Evolutionary conservation across 2,329 filamentous ascomycete species (phyloP).

Genomic region (Nakataea oryzae): DNA sequence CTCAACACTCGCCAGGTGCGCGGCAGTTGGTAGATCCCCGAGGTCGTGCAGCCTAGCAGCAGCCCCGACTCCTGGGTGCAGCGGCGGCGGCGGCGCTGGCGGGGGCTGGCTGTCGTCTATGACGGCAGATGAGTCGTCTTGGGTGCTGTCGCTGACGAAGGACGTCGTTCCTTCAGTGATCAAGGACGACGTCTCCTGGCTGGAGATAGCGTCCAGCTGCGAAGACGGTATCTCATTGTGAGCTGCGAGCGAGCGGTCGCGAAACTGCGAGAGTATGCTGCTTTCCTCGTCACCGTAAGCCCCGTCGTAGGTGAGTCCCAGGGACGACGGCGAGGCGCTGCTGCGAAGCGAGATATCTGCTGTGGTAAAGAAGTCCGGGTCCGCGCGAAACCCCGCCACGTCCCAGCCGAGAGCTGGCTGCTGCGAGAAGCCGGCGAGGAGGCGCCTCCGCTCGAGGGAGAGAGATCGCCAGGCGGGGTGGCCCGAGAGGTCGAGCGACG

Average conservation of each 20-base stretch:
- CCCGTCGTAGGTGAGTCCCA: constrained; percentile 19
- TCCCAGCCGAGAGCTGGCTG: constrained; percentile 17
- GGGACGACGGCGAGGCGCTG: constrained; percentile 4
- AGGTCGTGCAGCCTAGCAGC: constrained; percentile 48
- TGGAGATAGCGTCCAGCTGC: constrained; percentile 28
- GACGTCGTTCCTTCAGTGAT: constrained; percentile 21
- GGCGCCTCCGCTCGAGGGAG: constrained; percentile 30
- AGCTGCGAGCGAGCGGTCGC: constrained; percentile 65
- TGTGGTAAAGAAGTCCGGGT: constrained; percentile 32
- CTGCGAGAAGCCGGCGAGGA: constrained; percentile 44
- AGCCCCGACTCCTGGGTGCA: constrained; percentile 12
- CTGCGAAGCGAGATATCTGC: constrained; percentile 23
- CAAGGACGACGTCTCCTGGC: constrained; percentile 20
- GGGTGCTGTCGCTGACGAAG: constrained; percentile 22
- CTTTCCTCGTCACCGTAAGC: not conserved
- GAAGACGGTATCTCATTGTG: constrained; percentile 58
- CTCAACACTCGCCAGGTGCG: constrained; percentile 52
- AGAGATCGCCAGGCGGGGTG: constrained; percentile 44
- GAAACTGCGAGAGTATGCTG: constrained; percentile 50
- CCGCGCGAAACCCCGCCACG: constrained; percentile 6
- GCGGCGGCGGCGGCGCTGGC: constrained; percentile 1
- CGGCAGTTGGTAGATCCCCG: constrained; percentile 57
- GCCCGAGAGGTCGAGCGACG: not conserved
- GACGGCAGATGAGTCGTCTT: not conserved
- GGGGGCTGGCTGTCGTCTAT: not conserved